Conservation (phyloP, 2,329 filamentous ascomycete species). For the Penicillium sp. region DNA sequence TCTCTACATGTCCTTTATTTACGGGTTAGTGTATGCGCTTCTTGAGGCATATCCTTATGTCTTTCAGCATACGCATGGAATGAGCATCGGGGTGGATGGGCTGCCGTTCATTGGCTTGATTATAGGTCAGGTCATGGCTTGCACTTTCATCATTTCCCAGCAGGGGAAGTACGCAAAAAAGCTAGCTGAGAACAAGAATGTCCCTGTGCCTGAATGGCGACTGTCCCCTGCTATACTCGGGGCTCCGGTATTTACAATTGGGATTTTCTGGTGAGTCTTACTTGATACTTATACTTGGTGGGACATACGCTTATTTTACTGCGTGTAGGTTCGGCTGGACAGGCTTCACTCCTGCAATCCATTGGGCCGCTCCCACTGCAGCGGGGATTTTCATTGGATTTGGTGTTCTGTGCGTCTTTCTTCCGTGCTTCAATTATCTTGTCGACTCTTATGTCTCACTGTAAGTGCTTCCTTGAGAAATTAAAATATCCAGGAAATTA, state of each 20-base stretch:
- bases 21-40: conserved; percentile 29
- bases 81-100: conserved; percentile 27
- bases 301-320: neutral
- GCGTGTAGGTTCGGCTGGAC: conserved; percentile 32
- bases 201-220: conserved; percentile 30
- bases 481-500: neutral
- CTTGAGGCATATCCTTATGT: conserved; percentile 31
- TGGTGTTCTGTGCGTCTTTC: conserved; percentile 30
- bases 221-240: conserved; percentile 26
- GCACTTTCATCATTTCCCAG: conserved; percentile 26
- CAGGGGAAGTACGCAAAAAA: conserved; percentile 25
- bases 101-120: conserved; percentile 34
- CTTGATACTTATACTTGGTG: neutral
- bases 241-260: conserved; percentile 31
- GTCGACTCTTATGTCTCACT: conserved; percentile 38
- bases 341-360: conserved; percentile 23
- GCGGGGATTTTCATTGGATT: conserved; percentile 28
- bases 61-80: conserved; percentile 30
- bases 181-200: conserved; percentile 20
- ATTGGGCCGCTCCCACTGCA: conserved; percentile 27
- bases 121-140: conserved; percentile 20
- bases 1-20: conserved; percentile 34
- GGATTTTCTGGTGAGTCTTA: conserved; percentile 33
- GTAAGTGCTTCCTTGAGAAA: conserved; percentile 22
- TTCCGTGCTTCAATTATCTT: conserved; percentile 34